Conservation (phyloP, 78 protist genomes). For the Isochrysis galbana region DNA sequence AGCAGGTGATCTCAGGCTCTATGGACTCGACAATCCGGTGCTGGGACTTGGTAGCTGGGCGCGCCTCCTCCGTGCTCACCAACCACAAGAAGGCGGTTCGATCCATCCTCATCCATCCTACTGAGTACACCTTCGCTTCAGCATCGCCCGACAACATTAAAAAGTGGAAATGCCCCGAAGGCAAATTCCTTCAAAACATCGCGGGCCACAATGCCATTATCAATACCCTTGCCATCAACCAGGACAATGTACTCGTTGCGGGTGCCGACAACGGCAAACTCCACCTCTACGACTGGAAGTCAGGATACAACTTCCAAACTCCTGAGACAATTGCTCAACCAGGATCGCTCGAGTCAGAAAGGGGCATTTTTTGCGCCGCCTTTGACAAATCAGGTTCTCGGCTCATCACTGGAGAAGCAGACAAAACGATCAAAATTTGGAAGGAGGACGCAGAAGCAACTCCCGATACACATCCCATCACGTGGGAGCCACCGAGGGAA, state of each 20-base stretch:
- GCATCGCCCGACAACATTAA: conserved; percentile 93
- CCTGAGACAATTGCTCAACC: conserved; percentile 77
- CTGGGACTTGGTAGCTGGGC: conserved; percentile 91
- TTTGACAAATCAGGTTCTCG: conserved; percentile 92
- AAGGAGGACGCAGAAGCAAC: conserved; percentile 53
- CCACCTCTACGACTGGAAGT: conserved; percentile 92
- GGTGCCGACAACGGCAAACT: conserved; percentile 84
- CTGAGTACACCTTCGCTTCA: conserved; percentile 88
- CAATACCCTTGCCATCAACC: conserved; percentile 81
- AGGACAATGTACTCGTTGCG: conserved; percentile 27
- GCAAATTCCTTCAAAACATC: conserved; percentile 87
- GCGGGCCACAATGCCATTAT: conserved; percentile 83
- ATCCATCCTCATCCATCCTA: conserved; percentile 32
- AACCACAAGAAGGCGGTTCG: conserved; percentile 92
- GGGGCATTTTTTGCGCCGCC: conserved; percentile 76
- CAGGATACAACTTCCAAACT: conserved; percentile 91
- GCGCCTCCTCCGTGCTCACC: conserved; percentile 74
- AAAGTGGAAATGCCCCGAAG: conserved; percentile 94
- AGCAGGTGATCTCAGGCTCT: conserved; percentile 67
- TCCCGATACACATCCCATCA: conserved; percentile 44
- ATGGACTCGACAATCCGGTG: conserved; percentile 87
- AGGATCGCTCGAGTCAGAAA: conserved; percentile 71
- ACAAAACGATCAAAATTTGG: conserved; percentile 79
- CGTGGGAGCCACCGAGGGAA: conserved; percentile 21
- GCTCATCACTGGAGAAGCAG: conserved; percentile 93